Percentiles rank a stretch among this genome's conserved stretches.
Evolutionary conservation across 352 stramenopile species (phyloP).

Genomic region (Phytophthora tentaculata): DNA sequence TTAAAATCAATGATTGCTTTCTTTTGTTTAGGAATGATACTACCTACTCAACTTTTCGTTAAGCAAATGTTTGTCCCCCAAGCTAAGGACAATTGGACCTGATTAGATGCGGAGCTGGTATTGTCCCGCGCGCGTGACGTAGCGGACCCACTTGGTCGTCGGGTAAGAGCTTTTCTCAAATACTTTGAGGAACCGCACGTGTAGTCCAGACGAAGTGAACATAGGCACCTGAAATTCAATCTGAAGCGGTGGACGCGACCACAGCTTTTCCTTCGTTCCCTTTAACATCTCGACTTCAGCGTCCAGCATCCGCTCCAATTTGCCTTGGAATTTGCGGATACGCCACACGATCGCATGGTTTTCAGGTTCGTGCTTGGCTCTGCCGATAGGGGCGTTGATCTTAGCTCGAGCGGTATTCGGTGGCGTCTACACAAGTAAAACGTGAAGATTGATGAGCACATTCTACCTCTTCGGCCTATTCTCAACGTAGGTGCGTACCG

Average conservation of each 20-base stretch:
- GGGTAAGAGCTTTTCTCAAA: conserved; percentile 99
- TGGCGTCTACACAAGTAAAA: conserved; percentile 54
- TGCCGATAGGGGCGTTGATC: conserved; percentile 95
- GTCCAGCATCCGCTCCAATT: conserved; percentile 94
- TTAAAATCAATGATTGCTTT: conserved; percentile 8
- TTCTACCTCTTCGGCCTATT: not conserved
- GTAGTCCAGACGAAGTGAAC: conserved; percentile 97
- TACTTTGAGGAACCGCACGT: conserved; percentile 98
- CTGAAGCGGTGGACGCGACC: conserved; percentile 96
- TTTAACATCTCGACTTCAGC: conserved; percentile 98
- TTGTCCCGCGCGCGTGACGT: conserved; percentile 97
- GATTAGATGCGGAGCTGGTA: conserved; percentile 98
- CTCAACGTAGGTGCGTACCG: conserved; percentile 43
- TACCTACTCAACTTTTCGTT: not conserved
- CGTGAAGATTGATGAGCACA: not conserved
- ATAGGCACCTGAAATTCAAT: conserved; percentile 99
- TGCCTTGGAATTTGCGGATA: conserved; percentile 97
- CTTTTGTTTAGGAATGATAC: not conserved
- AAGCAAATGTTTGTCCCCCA: not conserved
- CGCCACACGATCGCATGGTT: conserved; percentile 98
- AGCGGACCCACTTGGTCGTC: conserved; percentile 98
- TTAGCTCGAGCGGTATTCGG: conserved; percentile 96
- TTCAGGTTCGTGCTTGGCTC: conserved; percentile 98
- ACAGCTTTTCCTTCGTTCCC: conserved; percentile 96
- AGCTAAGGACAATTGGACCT: not conserved